These are phyloP conservation scores for Yamadazyma sp. DNA, from an alignment of 805 yeast genomes.

Conservation along the genomic window DNA sequence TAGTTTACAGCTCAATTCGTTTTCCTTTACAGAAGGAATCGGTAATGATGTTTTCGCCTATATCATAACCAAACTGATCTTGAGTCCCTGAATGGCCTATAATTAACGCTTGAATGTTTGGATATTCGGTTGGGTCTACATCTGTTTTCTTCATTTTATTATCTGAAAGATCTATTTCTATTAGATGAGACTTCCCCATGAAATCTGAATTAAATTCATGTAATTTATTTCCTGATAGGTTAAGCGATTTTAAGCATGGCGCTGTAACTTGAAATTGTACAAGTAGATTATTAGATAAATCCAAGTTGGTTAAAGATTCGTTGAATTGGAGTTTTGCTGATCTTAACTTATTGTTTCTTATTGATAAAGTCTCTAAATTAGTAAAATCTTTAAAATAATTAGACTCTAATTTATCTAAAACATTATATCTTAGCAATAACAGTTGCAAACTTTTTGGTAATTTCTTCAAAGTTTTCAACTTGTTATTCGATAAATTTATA, in stretches of 20 bases:
- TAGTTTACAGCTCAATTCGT: slow-evolving; percentile 6
- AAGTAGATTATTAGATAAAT: slow-evolving; percentile 15
- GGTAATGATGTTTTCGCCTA: slow-evolving; percentile 15
- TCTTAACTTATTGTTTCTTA: slow-evolving; percentile 14
- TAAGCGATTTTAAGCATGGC: slow-evolving; percentile 11
- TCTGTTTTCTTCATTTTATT: slow-evolving; percentile 10
- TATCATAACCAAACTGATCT: slow-evolving; percentile 20
- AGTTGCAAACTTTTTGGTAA: slow-evolving; percentile 11
- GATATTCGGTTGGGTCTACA: background rate
- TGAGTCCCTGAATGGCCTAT: slow-evolving; percentile 15
- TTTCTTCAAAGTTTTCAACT: slow-evolving; percentile 3
- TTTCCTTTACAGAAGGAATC: slow-evolving; percentile 14
- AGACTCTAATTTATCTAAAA: slow-evolving; percentile 5
- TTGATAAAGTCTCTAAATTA: slow-evolving; percentile 10
- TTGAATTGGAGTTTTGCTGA: slow-evolving; percentile 5
- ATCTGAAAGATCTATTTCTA: slow-evolving; percentile 17
- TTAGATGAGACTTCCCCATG: slow-evolving; percentile 14
- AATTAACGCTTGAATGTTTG: slow-evolving; percentile 11
- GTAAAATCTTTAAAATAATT: slow-evolving; percentile 7
- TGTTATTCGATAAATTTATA: slow-evolving; percentile 16
- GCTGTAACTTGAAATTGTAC: slow-evolving; percentile 3
- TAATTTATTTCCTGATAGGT: slow-evolving; percentile 15
- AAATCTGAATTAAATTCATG: slow-evolving; percentile 2
- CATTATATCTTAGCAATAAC: slow-evolving; percentile 12
- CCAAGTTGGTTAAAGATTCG: slow-evolving; percentile 9